phyloP scores from a whole-genome alignment of 257 asterid genomes.

The Solanum phureja region DNA sequence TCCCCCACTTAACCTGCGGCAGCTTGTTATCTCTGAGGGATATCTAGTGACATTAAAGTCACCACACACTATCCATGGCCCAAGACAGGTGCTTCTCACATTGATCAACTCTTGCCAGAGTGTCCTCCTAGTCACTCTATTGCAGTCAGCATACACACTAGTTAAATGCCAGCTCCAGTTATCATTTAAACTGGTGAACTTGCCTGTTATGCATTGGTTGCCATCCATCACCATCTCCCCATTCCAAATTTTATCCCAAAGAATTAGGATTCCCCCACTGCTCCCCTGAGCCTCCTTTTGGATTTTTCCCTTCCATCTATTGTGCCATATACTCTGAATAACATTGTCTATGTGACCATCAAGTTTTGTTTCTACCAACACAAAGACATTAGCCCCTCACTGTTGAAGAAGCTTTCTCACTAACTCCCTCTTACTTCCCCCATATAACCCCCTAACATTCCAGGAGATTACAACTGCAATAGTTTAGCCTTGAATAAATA shows the following conservation, averaged over 20 bases:
- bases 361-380: neutral
- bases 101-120: neutral
- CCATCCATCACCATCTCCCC: neutral
- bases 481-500: neutral
- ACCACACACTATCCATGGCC: neutral
- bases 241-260: neutral
- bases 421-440: neutral
- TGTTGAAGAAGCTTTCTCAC: neutral
- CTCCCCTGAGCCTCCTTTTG: neutral
- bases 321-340: neutral
- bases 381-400: neutral
- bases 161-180: neutral
- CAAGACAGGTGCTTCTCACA: neutral
- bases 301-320: neutral
- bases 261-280: neutral
- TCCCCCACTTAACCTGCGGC: neutral
- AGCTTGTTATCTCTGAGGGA: neutral
- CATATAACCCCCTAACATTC: neutral
- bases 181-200: neutral
- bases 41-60: neutral
- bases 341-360: neutral
- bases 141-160: neutral
- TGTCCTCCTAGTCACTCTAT: neutral
- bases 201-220: neutral
- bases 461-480: neutral